Percentiles rank a stretch among this genome's conserved stretches.
These are phyloP conservation scores for Hamamelis virginiana DNA, from an alignment of 164 flowering plant species.

Conservation along the genomic window DNA sequence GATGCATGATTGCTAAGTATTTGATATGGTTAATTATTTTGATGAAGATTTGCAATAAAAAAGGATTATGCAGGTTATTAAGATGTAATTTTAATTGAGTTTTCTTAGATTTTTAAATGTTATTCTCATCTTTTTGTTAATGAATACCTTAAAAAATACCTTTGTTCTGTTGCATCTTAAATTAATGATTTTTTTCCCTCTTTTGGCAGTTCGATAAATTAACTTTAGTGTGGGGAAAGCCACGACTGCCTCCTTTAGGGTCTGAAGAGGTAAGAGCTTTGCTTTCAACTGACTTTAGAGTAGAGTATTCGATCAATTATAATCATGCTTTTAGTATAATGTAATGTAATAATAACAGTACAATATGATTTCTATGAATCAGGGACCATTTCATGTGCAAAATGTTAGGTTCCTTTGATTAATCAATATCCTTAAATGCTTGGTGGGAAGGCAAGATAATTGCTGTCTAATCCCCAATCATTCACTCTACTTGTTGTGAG, in stretches of 20 bases:
- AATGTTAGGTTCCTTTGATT: no score
- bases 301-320: no score
- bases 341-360: no score
- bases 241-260: conserved; percentile 81
- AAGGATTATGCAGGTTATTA: not conserved
- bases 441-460: no score
- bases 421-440: no score
- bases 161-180: not conserved
- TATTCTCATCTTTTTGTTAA: not conserved
- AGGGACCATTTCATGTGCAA: no score
- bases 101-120: not conserved
- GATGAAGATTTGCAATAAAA: not conserved
- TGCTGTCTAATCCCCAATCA: no score
- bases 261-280: conserved; percentile 63
- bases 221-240: conserved; percentile 90
- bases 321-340: no score
- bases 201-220: conserved; percentile 78
- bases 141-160: not conserved
- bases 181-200: conserved; percentile 4
- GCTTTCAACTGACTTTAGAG: not conserved
- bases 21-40: not conserved
- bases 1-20: not conserved
- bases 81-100: not conserved
- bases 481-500: no score
- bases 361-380: no score